A percentile compares a stretch with the other conserved stretches of the same genome.
These are phyloP conservation scores for Dendrobium huoshanense DNA, from an alignment of 106 monocot species.

Conservation along the genomic window DNA sequence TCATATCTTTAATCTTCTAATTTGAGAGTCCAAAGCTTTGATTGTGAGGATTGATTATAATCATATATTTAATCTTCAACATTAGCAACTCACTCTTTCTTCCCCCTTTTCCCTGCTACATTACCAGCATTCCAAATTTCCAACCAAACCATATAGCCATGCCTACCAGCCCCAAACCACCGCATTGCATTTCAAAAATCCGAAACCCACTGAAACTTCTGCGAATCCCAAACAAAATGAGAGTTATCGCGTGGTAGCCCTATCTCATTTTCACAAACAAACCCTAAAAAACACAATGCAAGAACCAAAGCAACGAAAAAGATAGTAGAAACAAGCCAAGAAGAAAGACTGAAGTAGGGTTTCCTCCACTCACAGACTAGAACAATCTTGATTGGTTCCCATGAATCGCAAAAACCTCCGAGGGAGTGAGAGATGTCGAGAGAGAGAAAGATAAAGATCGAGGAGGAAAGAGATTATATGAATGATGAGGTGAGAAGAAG, in stretches of 20 bases:
- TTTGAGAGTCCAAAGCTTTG: too few species aligned
- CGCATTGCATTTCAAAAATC: slow-evolving; percentile 3
- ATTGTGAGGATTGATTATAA: too few species aligned
- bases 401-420: background rate
- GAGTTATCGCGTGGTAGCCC: background rate
- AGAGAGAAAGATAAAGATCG: background rate
- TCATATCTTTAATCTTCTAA: too few species aligned
- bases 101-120: background rate
- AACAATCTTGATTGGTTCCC: background rate
- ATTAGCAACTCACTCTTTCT: background rate
- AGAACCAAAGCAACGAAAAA: background rate
- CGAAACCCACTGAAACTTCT: background rate
- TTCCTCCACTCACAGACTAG: background rate
- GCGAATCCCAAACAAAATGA: background rate
- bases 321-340: background rate
- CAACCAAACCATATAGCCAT: too few species aligned
- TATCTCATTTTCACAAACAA: background rate
- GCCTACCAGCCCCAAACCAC: background rate
- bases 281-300: background rate
- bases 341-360: background rate
- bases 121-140: too few species aligned
- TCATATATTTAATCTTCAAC: background rate
- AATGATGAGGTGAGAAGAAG: background rate
- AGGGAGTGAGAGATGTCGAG: background rate
- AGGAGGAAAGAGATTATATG: background rate